Evolutionary conservation across 768 basidiomycete genomes (phyloP).

Genomic region (Pluteus cervinus): DNA sequence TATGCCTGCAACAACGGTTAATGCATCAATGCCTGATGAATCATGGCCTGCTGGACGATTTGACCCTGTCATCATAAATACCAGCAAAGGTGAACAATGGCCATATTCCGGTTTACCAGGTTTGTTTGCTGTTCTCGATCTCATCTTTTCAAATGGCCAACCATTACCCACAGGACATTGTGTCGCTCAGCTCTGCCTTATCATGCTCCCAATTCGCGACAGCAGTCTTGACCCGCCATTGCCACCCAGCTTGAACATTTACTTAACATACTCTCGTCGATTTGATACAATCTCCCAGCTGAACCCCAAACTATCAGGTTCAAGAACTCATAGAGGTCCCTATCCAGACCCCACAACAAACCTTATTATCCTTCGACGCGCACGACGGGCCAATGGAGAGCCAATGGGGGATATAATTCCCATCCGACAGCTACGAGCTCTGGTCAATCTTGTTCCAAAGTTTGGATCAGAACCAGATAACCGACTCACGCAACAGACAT

Average conservation of each 20-base stretch:
- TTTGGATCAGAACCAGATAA: slow-evolving; percentile 19
- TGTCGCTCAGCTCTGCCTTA: slow-evolving; percentile 8
- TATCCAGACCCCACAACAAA: slow-evolving; percentile 15
- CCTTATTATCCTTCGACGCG: slow-evolving; percentile 17
- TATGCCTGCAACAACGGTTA: slow-evolving; percentile 6
- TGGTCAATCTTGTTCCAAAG: slow-evolving; percentile 19
- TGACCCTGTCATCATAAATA: slow-evolving; percentile 9
- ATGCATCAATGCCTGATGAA: slow-evolving; percentile 5
- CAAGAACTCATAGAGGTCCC: slow-evolving; percentile 4
- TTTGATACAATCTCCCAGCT: slow-evolving; percentile 17
- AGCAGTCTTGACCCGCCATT: background rate
- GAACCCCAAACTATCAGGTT: slow-evolving; percentile 1
- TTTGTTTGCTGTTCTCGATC: slow-evolving; percentile 7
- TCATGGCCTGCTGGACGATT: slow-evolving; percentile 4
- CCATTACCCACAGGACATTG: slow-evolving; percentile 11
- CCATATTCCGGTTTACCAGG: slow-evolving; percentile 8
- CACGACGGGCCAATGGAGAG: slow-evolving; percentile 8
- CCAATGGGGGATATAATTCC: slow-evolving; percentile 22
- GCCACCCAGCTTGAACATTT: slow-evolving; percentile 7
- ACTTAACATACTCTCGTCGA: slow-evolving; percentile 19
- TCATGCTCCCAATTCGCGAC: slow-evolving; percentile 7
- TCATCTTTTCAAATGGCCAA: slow-evolving; percentile 8
- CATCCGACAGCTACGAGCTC: slow-evolving; percentile 13
- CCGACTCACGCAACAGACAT: slow-evolving; percentile 16
- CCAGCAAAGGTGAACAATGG: slow-evolving; percentile 6